Conservation (phyloP, 2,329 filamentous ascomycete genomes). For the Stemphylium beticola region DNA sequence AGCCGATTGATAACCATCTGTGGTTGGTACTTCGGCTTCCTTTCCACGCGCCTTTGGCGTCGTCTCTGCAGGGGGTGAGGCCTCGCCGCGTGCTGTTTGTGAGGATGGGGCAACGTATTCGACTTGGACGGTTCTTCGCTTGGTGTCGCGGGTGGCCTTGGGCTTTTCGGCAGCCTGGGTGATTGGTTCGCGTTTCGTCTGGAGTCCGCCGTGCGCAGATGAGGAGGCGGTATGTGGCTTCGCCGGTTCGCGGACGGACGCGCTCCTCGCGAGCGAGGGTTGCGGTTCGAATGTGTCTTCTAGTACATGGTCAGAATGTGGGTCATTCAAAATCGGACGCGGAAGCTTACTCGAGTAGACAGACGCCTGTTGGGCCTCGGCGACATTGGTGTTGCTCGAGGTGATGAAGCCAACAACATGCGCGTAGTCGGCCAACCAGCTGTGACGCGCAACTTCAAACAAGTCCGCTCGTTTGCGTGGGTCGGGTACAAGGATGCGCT, state of each 20-base stretch:
- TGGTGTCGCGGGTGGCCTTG: constrained; percentile 77
- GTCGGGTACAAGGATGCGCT: constrained; percentile 93
- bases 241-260: constrained; percentile 86
- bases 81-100: constrained; percentile 76
- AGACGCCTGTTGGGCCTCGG: constrained; percentile 82
- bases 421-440: constrained; percentile 97
- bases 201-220: constrained; percentile 64
- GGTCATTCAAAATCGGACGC: not conserved
- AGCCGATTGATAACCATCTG: constrained; percentile 47
- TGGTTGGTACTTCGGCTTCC: constrained; percentile 52
- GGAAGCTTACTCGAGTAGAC: constrained; percentile 62
- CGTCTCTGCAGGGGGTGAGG: constrained; percentile 46
- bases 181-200: constrained; percentile 75
- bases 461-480: constrained; percentile 92
- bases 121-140: constrained; percentile 93
- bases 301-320: constrained; percentile 27
- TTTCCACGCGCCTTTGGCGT: constrained; percentile 60
- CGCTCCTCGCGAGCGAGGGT: constrained; percentile 76
- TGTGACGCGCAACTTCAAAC: constrained; percentile 96
- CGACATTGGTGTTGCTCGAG: constrained; percentile 86
- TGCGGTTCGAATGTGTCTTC: constrained; percentile 65
- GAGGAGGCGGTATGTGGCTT: constrained; percentile 64
- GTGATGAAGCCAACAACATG: constrained; percentile 97
- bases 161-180: constrained; percentile 70
- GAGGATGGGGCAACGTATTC: constrained; percentile 95